phyloP scores from a whole-genome alignment of 768 basidiomycete genomes.

The Vararia minispora region DNA sequence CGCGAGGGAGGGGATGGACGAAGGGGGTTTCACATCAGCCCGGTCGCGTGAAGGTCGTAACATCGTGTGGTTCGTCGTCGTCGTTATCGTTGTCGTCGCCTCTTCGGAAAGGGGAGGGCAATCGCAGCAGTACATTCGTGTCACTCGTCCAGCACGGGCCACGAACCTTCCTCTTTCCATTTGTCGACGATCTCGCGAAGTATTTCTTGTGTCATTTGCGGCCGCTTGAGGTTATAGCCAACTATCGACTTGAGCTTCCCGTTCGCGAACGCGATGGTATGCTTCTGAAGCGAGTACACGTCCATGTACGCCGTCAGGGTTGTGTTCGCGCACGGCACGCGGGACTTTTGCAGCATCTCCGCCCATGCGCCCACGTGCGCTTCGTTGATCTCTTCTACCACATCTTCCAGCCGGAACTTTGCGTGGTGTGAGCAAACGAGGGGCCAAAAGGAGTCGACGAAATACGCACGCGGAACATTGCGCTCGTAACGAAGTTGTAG shows the following conservation, averaged over 20 bases:
- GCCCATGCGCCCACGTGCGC: slow-evolving; percentile 77
- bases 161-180: slow-evolving; percentile 63
- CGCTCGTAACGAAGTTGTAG: slow-evolving; percentile 57
- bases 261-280: slow-evolving; percentile 56
- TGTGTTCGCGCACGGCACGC: slow-evolving; percentile 60
- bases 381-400: slow-evolving; percentile 78
- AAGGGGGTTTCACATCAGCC: too few relatives aligned
- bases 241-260: slow-evolving; percentile 63
- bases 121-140: too few relatives aligned
- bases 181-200: slow-evolving; percentile 66
- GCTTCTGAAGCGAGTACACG: slow-evolving; percentile 58
- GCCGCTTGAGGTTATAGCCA: slow-evolving; percentile 54
- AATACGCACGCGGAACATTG: slow-evolving; percentile 48
- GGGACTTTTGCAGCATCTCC: slow-evolving; percentile 62
- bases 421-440: slow-evolving; percentile 1
- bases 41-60: too few relatives aligned
- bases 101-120: too few relatives aligned
- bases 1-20: too few relatives aligned
- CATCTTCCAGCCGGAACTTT: slow-evolving; percentile 56
- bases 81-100: too few relatives aligned
- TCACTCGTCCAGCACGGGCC: slow-evolving; percentile 23
- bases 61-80: too few relatives aligned
- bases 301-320: slow-evolving; percentile 76
- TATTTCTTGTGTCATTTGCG: slow-evolving; percentile 48
- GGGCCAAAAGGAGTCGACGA: neutral